These are phyloP conservation scores for Crucibulum parvulum DNA, from an alignment of 1,284 basidiomycete species.

Conservation along the genomic window DNA sequence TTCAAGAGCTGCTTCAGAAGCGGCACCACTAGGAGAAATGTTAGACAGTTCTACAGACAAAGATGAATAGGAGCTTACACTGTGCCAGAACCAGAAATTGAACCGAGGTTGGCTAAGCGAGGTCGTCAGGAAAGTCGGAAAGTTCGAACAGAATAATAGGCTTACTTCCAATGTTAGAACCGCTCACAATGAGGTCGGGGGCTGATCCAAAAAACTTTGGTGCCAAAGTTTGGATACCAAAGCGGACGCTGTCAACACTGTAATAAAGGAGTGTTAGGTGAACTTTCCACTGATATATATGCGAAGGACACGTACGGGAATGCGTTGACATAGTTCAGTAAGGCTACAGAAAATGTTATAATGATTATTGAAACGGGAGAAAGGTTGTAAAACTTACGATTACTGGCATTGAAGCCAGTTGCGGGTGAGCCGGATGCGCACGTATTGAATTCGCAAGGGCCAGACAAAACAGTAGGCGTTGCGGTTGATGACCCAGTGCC, in stretches of 20 bases:
- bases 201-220: slow-evolving; percentile 47
- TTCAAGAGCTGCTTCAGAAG: slow-evolving; percentile 50
- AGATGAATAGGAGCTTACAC: slow-evolving; percentile 40
- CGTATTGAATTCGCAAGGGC: slow-evolving; percentile 35
- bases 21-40: slow-evolving; percentile 47
- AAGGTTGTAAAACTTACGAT: slow-evolving; percentile 42
- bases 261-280: neutral
- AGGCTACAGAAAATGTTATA: slow-evolving; percentile 17
- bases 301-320: slow-evolving; percentile 40
- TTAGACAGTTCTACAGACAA: neutral
- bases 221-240: slow-evolving; percentile 54
- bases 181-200: slow-evolving; percentile 60
- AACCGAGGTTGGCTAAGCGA: slow-evolving; percentile 46
- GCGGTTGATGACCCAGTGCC: slow-evolving; percentile 36
- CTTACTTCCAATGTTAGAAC: slow-evolving; percentile 58
- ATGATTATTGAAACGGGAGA: neutral
- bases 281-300: too few relatives aligned
- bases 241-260: slow-evolving; percentile 50
- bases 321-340: slow-evolving; percentile 49
- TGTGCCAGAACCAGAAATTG: slow-evolving; percentile 49
- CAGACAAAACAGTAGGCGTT: slow-evolving; percentile 20
- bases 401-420: slow-evolving; percentile 47
- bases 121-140: neutral
- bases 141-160: neutral
- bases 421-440: slow-evolving; percentile 42